A percentile compares a stretch with the other conserved stretches of the same genome.
These are phyloP conservation scores for Bretschneidera sinensis DNA, from an alignment of 345 rosid species.

Conservation along the genomic window DNA sequence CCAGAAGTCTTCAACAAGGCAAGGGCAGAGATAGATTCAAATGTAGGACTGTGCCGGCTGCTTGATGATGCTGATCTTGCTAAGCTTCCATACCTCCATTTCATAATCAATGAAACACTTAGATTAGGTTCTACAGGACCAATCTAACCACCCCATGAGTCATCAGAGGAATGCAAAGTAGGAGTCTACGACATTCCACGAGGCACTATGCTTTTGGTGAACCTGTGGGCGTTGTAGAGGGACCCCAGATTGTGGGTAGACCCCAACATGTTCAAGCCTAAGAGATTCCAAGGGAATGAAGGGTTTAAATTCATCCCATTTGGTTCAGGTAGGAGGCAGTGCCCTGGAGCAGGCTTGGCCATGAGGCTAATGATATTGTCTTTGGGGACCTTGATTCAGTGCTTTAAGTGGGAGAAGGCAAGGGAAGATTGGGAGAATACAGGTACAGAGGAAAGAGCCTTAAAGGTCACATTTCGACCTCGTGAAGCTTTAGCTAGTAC, in stretches of 20 bases:
- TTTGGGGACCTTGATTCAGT: conserved; percentile 43
- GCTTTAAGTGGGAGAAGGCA: conserved; percentile 59
- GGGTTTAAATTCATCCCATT: no score
- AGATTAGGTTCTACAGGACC: conserved; percentile 15
- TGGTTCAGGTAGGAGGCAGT: conserved; percentile 61
- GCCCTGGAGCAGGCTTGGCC: conserved; percentile 56
- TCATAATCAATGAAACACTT: conserved; percentile 22
- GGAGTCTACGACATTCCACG: conserved; percentile 24
- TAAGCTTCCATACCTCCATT: conserved; percentile 15
- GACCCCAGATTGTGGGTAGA: no score
- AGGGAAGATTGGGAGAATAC: no score
- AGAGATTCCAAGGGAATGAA: no score
- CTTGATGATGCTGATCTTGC: no score
- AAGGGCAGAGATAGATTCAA: no score
- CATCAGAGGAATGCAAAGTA: conserved; percentile 23
- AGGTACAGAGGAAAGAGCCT: no score
- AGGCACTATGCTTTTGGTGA: conserved; percentile 37
- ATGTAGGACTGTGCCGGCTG: no score
- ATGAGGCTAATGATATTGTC: conserved; percentile 35
- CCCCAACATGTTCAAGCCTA: no score
- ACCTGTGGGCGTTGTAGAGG: conserved; percentile 34
- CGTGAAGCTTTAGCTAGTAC: no score
- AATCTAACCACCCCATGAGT: conserved; percentile 17
- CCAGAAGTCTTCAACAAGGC: no score
- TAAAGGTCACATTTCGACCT: no score